These are phyloP conservation scores for Termitomyces sp. DNA, from an alignment of 768 basidiomycete species.

Conservation along the genomic window DNA sequence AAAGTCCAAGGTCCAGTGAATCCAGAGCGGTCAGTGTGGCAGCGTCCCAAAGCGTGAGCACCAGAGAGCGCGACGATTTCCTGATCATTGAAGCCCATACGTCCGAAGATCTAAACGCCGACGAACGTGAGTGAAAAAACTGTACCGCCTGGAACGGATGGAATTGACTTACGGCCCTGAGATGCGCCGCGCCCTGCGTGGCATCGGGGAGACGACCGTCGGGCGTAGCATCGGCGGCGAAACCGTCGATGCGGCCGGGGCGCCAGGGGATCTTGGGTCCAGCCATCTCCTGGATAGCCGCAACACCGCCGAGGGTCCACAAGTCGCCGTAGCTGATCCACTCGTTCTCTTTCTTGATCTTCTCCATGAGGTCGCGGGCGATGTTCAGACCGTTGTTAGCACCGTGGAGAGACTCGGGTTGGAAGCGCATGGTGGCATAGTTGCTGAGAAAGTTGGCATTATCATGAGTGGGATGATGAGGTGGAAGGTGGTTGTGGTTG, in stretches of 20 bases:
- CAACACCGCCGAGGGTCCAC: conserved; percentile 95
- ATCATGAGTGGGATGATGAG: not conserved
- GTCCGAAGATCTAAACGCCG: conserved; percentile 67
- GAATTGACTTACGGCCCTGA: conserved; percentile 58
- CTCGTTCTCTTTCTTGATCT: conserved; percentile 80
- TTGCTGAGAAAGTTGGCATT: conserved; percentile 56
- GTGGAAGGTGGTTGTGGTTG: not conserved
- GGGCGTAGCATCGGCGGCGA: conserved; percentile 69
- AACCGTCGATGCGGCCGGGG: conserved; percentile 88
- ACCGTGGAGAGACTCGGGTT: conserved; percentile 78
- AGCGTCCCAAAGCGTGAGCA: conserved; percentile 94
- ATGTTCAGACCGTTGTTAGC: conserved; percentile 83
- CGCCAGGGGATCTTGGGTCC: conserved; percentile 95
- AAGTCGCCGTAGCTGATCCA: conserved; percentile 97
- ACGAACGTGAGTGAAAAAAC: not conserved
- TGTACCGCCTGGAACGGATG: not conserved
- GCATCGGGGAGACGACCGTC: conserved; percentile 92
- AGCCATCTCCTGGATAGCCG: conserved; percentile 88
- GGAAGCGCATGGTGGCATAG: conserved; percentile 98
- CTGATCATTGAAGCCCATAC: conserved; percentile 96
- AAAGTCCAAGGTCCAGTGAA: conserved; percentile 90
- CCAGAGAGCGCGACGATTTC: conserved; percentile 95
- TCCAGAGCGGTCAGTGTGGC: conserved; percentile 82
- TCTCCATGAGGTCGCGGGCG: conserved; percentile 81
- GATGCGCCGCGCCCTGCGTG: conserved; percentile 75